Conservation (phyloP, 345 rosid species). For the Lumnitzera littorea region DNA sequence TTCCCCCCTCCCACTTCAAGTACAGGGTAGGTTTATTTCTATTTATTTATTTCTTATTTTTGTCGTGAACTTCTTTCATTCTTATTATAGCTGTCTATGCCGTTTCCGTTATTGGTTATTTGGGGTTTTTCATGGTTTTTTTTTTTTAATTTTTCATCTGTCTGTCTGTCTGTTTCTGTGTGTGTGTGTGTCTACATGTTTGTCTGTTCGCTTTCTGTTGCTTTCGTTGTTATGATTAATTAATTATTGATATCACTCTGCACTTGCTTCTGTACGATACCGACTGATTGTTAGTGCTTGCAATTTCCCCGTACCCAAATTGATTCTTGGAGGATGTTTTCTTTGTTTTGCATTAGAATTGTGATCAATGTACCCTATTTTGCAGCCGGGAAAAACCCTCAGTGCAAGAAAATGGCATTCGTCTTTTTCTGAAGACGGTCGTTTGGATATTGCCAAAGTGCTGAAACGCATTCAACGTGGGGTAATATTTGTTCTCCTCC, state of each 20-base stretch:
- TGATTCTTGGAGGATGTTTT: neutral
- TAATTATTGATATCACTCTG: too few relatives aligned
- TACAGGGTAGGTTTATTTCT: conserved; percentile 37
- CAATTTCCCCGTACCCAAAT: neutral
- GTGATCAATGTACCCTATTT: neutral
- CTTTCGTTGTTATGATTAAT: too few relatives aligned
- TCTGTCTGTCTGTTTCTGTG: too few relatives aligned
- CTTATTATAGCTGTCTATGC: too few relatives aligned
- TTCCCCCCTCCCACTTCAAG: conserved; percentile 70
- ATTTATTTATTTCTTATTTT: neutral
- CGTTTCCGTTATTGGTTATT: too few relatives aligned
- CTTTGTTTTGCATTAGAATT: conserved; percentile 1
- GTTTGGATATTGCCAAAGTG: conserved; percentile 75
- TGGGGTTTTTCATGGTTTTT: too few relatives aligned
- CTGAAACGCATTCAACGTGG: conserved; percentile 90
- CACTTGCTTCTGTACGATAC: too few relatives aligned
- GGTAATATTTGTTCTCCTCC: conserved; percentile 23
- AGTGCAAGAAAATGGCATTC: conserved; percentile 92
- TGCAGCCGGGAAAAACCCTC: conserved; percentile 84
- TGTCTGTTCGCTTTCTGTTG: too few relatives aligned
- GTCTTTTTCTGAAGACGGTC: conserved; percentile 77
- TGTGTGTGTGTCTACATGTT: too few relatives aligned
- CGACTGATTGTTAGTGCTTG: neutral
- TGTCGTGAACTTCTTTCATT: too few relatives aligned
- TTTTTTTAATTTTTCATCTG: too few relatives aligned